Conservation (phyloP, 2,329 filamentous ascomycete species). For the Whalleya microplaca region DNA sequence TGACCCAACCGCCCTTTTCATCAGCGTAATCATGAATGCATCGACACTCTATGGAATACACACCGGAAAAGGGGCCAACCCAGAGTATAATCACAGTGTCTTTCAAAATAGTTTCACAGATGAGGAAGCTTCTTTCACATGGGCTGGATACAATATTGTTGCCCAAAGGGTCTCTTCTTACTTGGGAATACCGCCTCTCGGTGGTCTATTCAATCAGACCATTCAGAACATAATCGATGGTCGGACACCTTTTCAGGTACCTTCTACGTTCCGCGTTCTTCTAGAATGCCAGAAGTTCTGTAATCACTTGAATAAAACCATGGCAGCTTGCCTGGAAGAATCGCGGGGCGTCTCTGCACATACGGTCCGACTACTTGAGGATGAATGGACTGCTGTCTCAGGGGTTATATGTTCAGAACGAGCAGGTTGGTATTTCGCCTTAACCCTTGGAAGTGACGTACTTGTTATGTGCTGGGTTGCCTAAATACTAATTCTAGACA, state of each 20-base stretch:
- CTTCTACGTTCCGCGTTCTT: slow-evolving; percentile 49
- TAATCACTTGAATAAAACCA: slow-evolving; percentile 52
- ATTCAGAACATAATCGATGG: slow-evolving; percentile 50
- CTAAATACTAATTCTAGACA: slow-evolving; percentile 15
- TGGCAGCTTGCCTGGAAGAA: slow-evolving; percentile 51
- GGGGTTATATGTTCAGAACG: slow-evolving; percentile 50
- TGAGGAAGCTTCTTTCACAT: slow-evolving; percentile 57
- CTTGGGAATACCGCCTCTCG: slow-evolving; percentile 51
- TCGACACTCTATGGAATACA: slow-evolving; percentile 55
- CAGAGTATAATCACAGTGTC: slow-evolving; percentile 50
- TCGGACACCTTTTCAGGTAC: slow-evolving; percentile 44
- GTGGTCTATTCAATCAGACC: slow-evolving; percentile 51
- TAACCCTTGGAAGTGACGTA: neutral
- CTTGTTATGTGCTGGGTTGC: neutral
- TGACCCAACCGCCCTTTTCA: slow-evolving; percentile 53
- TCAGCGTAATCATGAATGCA: slow-evolving; percentile 51
- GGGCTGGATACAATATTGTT: slow-evolving; percentile 57
- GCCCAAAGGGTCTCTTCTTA: slow-evolving; percentile 52
- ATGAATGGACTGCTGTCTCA: slow-evolving; percentile 55
- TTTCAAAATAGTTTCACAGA: slow-evolving; percentile 50
- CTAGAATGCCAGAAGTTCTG: slow-evolving; percentile 56
- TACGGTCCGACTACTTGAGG: slow-evolving; percentile 53
- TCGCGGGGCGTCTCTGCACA: slow-evolving; percentile 50
- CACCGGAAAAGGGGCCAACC: slow-evolving; percentile 54
- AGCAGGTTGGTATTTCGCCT: slow-evolving; percentile 43